Conservation (phyloP, 1,284 basidiomycete species). For the Neonothopanus nambi region DNA sequence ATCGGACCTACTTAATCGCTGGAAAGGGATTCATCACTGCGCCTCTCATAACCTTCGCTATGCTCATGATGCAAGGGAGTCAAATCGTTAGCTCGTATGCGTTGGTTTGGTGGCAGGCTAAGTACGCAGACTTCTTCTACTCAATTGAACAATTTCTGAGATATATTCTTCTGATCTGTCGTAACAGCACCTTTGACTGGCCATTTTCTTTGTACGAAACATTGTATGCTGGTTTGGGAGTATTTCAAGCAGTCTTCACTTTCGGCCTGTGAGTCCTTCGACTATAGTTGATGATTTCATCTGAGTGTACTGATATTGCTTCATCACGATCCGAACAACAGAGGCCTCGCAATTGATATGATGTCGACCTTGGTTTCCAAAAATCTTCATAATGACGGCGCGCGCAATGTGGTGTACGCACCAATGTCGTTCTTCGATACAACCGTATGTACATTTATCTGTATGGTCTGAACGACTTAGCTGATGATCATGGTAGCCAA, state of each 20-base stretch:
- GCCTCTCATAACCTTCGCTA: conserved; percentile 56
- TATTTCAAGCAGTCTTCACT: conserved; percentile 62
- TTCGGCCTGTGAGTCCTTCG: conserved; percentile 51
- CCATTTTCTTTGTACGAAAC: conserved; percentile 68
- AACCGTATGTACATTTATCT: conserved; percentile 42
- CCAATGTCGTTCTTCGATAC: conserved; percentile 76
- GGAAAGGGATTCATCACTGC: conserved; percentile 58
- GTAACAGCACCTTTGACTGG: conserved; percentile 40
- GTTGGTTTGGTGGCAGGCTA: conserved; percentile 73
- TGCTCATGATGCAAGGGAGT: conserved; percentile 66
- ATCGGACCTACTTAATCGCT: conserved; percentile 66
- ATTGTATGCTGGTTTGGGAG: conserved; percentile 68
- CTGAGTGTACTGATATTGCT: conserved; percentile 6
- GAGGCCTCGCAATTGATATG: conserved; percentile 56
- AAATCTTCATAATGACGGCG: conserved; percentile 56
- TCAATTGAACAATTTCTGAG: background rate
- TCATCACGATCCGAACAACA: conserved; percentile 33
- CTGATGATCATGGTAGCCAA: conserved; percentile 49
- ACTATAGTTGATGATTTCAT: background rate
- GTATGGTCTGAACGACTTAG: too few relatives aligned
- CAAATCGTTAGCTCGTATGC: conserved; percentile 47
- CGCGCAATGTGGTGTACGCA: conserved; percentile 61
- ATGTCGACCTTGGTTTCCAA: conserved; percentile 60
- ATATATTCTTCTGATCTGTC: conserved; percentile 1
- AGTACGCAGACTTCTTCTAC: conserved; percentile 39